These are phyloP conservation scores for Rhododendron simsii DNA, from an alignment of 148 eudicot genomes.

Conservation along the genomic window DNA sequence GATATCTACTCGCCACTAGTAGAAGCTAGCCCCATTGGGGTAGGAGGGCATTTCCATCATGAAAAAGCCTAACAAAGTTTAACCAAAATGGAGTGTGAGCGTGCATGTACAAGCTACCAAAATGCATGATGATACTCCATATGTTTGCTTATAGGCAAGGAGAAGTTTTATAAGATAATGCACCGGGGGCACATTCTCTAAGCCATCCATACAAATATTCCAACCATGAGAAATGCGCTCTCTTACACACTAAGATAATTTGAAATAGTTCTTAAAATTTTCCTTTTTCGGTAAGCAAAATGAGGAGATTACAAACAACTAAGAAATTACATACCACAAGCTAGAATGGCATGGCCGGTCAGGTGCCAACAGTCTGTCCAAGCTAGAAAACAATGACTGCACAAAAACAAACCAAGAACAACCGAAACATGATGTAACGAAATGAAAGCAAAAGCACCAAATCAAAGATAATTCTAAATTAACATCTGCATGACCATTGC, in stretches of 20 bases:
- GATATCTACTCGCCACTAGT: neutral
- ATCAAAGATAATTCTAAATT: neutral
- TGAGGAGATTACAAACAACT: neutral
- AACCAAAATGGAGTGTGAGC: neutral
- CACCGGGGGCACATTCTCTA: neutral
- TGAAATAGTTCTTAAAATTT: neutral
- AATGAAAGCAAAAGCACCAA: neutral
- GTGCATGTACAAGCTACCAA: neutral
- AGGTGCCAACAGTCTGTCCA: constrained; percentile 79
- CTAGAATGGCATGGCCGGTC: constrained; percentile 82
- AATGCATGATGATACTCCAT: neutral
- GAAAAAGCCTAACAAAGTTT: neutral
- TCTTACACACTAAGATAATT: neutral
- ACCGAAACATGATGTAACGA: neutral
- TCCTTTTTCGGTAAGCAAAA: neutral
- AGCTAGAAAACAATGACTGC: constrained; percentile 79
- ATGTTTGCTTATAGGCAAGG: neutral
- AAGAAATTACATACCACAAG: constrained; percentile 55
- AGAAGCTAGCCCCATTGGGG: neutral
- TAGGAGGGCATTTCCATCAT: neutral
- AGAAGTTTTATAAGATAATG: neutral
- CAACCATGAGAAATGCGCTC: neutral
- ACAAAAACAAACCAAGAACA: neutral
- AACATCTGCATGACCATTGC: neutral
- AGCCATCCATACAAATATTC: neutral